Conservation (phyloP, 495 filamentous ascomycete genomes). For the Xylaria bambusicola region DNA sequence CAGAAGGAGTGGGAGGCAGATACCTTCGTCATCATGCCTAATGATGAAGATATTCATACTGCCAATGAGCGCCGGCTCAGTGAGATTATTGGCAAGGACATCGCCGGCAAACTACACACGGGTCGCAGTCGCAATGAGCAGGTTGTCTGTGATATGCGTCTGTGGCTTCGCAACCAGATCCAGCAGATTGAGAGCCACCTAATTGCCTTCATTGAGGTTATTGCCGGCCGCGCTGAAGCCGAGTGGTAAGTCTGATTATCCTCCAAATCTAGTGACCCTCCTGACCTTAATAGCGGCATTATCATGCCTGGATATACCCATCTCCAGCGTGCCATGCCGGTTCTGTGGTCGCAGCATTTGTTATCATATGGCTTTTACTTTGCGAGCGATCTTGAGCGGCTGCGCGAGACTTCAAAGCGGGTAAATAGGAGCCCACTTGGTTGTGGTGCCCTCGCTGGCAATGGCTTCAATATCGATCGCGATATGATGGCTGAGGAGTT, state of each 20-base stretch:
- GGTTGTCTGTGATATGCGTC: slow-evolving; percentile 87
- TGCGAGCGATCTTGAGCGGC: slow-evolving; percentile 73
- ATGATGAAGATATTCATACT: slow-evolving; percentile 80
- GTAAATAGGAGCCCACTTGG: slow-evolving; percentile 83
- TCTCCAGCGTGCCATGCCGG: slow-evolving; percentile 85
- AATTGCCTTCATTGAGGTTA: slow-evolving; percentile 69
- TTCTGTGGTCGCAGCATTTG: slow-evolving; percentile 88
- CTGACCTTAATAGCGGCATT: slow-evolving; percentile 21
- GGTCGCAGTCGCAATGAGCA: slow-evolving; percentile 93
- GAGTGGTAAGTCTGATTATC: slow-evolving; percentile 50
- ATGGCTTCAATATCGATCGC: slow-evolving; percentile 89
- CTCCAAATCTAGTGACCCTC: slow-evolving; percentile 1
- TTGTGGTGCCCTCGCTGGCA: slow-evolving; percentile 86
- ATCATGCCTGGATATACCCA: slow-evolving; percentile 83
- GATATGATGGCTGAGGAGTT: slow-evolving; percentile 85
- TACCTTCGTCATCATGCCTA: slow-evolving; percentile 60
- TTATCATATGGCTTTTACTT: slow-evolving; percentile 79
- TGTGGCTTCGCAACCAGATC: slow-evolving; percentile 86
- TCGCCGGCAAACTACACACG: slow-evolving; percentile 91
- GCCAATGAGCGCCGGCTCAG: slow-evolving; percentile 88
- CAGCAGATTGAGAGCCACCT: slow-evolving; percentile 68
- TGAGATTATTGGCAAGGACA: slow-evolving; percentile 84
- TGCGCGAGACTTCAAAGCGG: slow-evolving; percentile 75
- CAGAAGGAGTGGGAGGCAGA: slow-evolving; percentile 69
- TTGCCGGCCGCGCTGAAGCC: slow-evolving; percentile 71